Base-by-base conservation (phyloP, 306 rosid genomes). In the Alnus rubra region DNA sequence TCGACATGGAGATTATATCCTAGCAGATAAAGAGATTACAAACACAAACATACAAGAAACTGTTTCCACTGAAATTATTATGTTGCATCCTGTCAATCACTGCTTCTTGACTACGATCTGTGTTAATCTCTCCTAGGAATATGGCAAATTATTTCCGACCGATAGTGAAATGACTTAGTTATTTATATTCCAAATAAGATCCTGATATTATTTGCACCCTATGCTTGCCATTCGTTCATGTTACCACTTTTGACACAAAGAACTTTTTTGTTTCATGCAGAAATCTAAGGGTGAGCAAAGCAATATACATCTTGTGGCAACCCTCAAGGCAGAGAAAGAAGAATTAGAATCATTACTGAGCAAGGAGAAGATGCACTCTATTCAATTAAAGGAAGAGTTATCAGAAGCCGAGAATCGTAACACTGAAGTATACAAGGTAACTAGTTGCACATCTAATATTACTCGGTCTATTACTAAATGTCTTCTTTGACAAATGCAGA, bases 381-480 rank as follows among this genome's bases (percentile, higher is more conserved):
- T 90, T 74, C 93, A 92, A 80, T 85, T 94, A 69, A 94, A 87
- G 85, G 94, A 94, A 91, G 97, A 92, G 69, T 73, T 94, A 81
- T 78, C 77, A 12, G 97, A 90, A 54, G 91, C 92, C 1, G 94
- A 92, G 87, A 77, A 87, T 77, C 90, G 94, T 58, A 90, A 87
- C 73, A 53, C 93, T 33, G 97, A 94, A 64, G 94, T 94, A 30
- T 94, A 92, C 90, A 92, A 92, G 97, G 97, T 93, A 87, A 63
- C 71, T 56, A 60, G 71, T 28, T 53, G 55, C 68, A 64, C 49
- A 5, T 28, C 47, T 56, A 78, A 70, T 18, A 23, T 23, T 23
- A 56, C 53, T n/a, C 37, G 42, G 60, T 76, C 58, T 65, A 65
- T 16, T 42, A 18, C 39, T 42, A 37, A 63, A 23, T 67, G 12